Conservation (phyloP, 2,329 filamentous ascomycete species). For the Drechslerella dactyloides region DNA sequence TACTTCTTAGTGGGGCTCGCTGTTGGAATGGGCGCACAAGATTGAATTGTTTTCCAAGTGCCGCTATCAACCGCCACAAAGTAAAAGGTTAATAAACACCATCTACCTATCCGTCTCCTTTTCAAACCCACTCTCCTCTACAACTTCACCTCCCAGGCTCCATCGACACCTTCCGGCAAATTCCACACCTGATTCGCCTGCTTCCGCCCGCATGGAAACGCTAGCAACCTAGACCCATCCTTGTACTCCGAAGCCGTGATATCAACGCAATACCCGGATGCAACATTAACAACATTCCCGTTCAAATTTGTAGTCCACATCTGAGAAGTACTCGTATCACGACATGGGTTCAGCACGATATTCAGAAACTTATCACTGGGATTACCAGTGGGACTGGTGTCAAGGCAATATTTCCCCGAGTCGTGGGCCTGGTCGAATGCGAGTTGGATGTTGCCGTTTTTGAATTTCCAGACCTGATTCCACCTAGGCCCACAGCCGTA, state of each 20-base stretch:
- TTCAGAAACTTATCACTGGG: conserved; percentile 8
- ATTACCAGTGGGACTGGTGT: conserved; percentile 16
- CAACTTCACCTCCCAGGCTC: conserved; percentile 15
- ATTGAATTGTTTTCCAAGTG: too few relatives aligned
- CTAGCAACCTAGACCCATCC: conserved; percentile 39
- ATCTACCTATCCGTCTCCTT: too few relatives aligned
- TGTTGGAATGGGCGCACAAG: too few relatives aligned
- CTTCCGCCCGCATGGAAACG: conserved; percentile 37
- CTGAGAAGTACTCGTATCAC: conserved; percentile 25
- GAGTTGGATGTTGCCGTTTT: conserved; percentile 32
- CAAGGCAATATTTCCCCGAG: conserved; percentile 39
- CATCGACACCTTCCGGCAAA: conserved; percentile 29
- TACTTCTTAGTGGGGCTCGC: too few relatives aligned
- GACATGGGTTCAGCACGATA: conserved; percentile 39
- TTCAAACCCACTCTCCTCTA: too few relatives aligned
- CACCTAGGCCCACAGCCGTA: conserved; percentile 36
- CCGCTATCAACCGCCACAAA: too few relatives aligned
- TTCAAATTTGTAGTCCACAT: conserved; percentile 31
- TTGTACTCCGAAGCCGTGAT: conserved; percentile 47
- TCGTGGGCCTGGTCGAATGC: conserved; percentile 35
- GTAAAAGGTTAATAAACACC: too few relatives aligned
- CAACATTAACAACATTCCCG: conserved; percentile 33
- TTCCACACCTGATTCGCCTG: conserved; percentile 47
- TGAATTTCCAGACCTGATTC: conserved; percentile 51
- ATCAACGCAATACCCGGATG: conserved; percentile 33